Evolutionary conservation across 208 protist genomes (phyloP).

Genomic region (Leishmania guyanensis): DNA sequence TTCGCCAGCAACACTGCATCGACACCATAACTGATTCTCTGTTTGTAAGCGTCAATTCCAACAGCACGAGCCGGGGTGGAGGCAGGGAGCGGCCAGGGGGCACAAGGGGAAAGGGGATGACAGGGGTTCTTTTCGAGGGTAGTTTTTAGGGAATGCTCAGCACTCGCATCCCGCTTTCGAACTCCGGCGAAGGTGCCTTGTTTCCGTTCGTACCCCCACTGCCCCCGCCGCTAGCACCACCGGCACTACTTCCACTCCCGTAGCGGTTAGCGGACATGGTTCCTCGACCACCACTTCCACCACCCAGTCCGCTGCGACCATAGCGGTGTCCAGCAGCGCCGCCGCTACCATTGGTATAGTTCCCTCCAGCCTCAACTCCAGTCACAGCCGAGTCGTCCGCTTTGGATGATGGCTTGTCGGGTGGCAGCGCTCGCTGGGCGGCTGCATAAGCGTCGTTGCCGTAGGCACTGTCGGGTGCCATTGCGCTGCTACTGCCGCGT

Average conservation of each 20-base stretch:
- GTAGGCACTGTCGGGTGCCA: background rate
- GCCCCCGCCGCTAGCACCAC: background rate
- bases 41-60: background rate
- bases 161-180: conserved; percentile 11
- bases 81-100: background rate
- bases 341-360: background rate
- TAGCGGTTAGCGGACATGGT: background rate
- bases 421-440: background rate
- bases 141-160: conserved; percentile 17
- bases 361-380: background rate
- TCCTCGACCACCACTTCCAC: background rate
- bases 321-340: background rate
- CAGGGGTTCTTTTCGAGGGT: background rate
- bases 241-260: background rate
- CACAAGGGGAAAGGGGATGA: background rate
- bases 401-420: background rate
- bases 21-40: background rate
- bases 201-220: background rate
- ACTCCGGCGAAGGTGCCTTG: conserved; percentile 14
- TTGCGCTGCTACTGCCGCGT: background rate
- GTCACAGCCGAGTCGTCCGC: background rate
- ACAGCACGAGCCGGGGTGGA: background rate
- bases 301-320: background rate
- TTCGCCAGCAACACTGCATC: background rate
- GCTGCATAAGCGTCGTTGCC: conserved; percentile 3